phyloP scores from a whole-genome alignment of 2,329 filamentous ascomycete genomes.

The Aspergillus texensis region DNA sequence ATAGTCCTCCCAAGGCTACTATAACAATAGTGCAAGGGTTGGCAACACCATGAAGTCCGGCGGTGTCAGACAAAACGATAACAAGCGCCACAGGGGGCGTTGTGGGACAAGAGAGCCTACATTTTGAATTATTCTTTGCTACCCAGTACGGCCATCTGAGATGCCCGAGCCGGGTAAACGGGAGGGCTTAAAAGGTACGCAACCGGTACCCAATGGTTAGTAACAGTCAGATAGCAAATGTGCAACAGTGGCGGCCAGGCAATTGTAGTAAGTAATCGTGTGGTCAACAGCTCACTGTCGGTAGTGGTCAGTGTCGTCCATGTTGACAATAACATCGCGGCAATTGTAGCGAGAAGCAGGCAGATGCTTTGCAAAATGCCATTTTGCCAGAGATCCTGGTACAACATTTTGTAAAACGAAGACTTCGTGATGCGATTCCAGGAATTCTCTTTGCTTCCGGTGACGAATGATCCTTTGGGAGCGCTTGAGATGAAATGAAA shows the following conservation, averaged over 20 bases:
- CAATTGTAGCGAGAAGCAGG: neutral
- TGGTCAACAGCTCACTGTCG: neutral
- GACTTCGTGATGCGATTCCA: slow-evolving; percentile 3
- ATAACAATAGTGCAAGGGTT: neutral
- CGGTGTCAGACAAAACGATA: neutral
- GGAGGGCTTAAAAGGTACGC: slow-evolving; percentile 24
- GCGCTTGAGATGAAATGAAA: neutral
- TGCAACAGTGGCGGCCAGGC: slow-evolving; percentile 29
- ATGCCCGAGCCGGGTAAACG: slow-evolving; percentile 9
- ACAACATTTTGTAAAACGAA: neutral
- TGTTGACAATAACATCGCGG: neutral
- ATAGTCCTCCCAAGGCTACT: neutral
- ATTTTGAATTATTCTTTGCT: neutral
- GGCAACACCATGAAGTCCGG: neutral
- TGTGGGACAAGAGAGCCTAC: neutral
- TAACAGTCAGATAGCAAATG: slow-evolving; percentile 19
- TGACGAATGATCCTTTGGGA: slow-evolving; percentile 3
- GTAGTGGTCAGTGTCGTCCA: neutral
- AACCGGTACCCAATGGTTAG: slow-evolving; percentile 25
- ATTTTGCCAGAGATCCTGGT: neutral
- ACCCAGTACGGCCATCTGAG: neutral
- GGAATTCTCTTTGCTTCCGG: neutral
- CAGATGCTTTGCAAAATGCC: neutral
- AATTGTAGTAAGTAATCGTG: slow-evolving; percentile 17
- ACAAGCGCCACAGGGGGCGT: neutral